Conservation (phyloP, 2,329 filamentous ascomycete genomes). For the Cladosporium sp. region DNA sequence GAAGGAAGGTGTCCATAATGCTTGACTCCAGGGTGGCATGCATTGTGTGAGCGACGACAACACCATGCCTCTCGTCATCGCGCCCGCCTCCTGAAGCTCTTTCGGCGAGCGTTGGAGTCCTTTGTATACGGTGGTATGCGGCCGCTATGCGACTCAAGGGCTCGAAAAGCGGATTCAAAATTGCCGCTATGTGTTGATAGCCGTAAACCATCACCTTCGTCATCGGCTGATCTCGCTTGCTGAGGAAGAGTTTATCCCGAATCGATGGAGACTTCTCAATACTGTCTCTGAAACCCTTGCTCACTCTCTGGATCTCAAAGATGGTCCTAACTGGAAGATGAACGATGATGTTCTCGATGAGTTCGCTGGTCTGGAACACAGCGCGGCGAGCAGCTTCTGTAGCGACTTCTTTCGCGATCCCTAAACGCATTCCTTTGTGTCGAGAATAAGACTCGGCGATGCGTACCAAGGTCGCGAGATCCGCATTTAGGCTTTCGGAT, state of each 20-base stretch:
- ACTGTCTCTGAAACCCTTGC: background rate
- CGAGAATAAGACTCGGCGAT: no score
- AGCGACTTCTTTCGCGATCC: no score
- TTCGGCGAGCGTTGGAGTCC: no score
- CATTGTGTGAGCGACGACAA: no score
- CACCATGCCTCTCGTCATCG: background rate
- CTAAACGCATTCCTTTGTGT: no score
- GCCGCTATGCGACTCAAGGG: background rate
- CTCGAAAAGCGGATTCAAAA: background rate
- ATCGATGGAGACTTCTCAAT: background rate
- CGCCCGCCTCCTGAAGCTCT: no score
- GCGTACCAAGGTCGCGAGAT: no score
- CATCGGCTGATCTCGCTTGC: background rate
- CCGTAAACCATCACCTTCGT: background rate
- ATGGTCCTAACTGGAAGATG: background rate
- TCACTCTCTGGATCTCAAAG: background rate
- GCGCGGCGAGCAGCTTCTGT: background rate
- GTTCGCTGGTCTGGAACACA: conserved; percentile 11
- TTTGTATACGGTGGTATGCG: no score
- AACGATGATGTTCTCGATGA: conserved; percentile 8
- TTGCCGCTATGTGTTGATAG: background rate
- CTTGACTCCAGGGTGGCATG: background rate
- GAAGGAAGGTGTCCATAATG: background rate
- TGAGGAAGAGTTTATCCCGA: background rate
- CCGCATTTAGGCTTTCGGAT: no score